Evolutionary conservation across 129 eudicot species (phyloP).

Genomic region (Silybum marianum): DNA sequence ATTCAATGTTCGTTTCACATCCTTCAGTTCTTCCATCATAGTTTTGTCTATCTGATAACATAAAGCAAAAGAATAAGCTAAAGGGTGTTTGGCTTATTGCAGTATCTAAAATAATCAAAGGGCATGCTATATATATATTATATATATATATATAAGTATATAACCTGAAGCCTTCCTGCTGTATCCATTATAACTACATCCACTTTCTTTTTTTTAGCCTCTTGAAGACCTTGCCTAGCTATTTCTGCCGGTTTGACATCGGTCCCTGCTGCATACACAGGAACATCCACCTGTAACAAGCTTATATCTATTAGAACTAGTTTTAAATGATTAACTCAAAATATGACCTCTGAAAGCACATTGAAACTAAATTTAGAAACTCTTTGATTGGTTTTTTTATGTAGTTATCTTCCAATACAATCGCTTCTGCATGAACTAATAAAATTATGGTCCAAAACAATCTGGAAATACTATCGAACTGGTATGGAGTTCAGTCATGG

Average conservation of each 20-base stretch:
- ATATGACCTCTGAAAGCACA: not conserved
- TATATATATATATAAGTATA: slow-evolving; percentile 1
- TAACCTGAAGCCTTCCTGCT: slow-evolving; percentile 98
- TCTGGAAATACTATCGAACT: not conserved
- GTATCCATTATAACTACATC: slow-evolving; percentile 98
- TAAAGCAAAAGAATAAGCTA: slow-evolving; percentile 4
- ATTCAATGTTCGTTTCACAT: slow-evolving; percentile 67
- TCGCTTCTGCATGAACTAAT: not conserved
- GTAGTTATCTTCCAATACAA: not conserved
- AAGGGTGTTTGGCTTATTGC: not conserved
- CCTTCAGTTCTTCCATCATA: slow-evolving; percentile 97
- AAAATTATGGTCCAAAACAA: not conserved
- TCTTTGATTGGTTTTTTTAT: not conserved
- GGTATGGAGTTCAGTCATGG: not conserved
- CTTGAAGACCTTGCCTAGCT: slow-evolving; percentile 82
- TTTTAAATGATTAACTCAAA: slow-evolving; percentile 10
- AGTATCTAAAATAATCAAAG: slow-evolving; percentile 13
- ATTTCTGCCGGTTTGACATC: slow-evolving; percentile 90
- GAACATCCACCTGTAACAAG: slow-evolving; percentile 82
- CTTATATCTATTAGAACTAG: slow-evolving; percentile 31
- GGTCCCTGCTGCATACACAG: slow-evolving; percentile 92
- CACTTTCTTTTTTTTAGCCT: slow-evolving; percentile 84
- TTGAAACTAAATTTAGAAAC: not conserved
- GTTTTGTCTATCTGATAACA: slow-evolving; percentile 71
- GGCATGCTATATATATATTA: too few species aligned